Base-by-base conservation (phyloP, 371 early-diverging fungal genomes). In the Apophysomyces variabilis region DNA sequence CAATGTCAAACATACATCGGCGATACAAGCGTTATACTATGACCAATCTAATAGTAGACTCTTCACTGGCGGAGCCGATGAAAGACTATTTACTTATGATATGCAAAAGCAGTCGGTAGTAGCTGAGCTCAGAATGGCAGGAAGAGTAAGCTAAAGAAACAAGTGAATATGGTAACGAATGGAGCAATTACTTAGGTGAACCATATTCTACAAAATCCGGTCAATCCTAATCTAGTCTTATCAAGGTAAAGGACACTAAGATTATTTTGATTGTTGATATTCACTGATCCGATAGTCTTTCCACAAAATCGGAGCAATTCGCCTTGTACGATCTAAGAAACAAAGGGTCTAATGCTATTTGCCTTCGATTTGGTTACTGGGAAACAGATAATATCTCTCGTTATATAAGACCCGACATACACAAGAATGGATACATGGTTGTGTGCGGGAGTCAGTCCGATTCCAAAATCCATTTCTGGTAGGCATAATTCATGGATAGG, bases 391-490 rank as follows among this genome's bases (percentile, higher is more conserved):
- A 70, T 16, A 16, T 76, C 5, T 77, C 77, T 0, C 60, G 82
- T 0, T 78, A 74, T 39, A 64, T 74, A 14, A 65, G 66, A 8
- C 79, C 79, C 1, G 82, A 82, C 64, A 72, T 77, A 69, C 77
- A 78, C 41, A 57, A 67, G 5, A 72, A 78, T 60, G 79, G 82
- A 18, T 78, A 77, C 38, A 75, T 65, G 43, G 73, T 82, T 0
- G 73, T 65, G 26, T 77, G 77, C 45, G 78, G 78, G 8, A 64
- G 71, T 41, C 74, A 75, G 43, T 37, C 59, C 7, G 68, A 66
- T 4, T 37, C 70, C 4, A 76, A 74, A 57, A 57, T 78, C 1
- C 70, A 78, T 38, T 78, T 81, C 47, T 81, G 82, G 82, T 69
- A 74, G 45, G 62, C 39, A 60, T 57, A 38, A 16, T 57, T 60